These are phyloP conservation scores for Ramaria rubella DNA, from an alignment of 768 basidiomycete genomes.

Conservation along the genomic window DNA sequence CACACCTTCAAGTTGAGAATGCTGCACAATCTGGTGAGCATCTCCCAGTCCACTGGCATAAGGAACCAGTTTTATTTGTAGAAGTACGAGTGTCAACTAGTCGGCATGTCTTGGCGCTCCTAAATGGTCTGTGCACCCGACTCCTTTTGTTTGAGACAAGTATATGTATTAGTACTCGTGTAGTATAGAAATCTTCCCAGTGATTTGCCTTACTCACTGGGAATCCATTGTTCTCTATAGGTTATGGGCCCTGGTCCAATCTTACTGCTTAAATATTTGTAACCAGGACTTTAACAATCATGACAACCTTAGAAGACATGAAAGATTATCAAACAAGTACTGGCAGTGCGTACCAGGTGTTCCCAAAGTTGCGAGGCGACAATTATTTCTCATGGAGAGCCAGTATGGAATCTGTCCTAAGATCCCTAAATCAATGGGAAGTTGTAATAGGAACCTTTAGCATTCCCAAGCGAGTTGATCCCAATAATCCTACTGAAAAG, in stretches of 20 bases:
- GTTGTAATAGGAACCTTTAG: neutral
- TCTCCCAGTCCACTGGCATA: no score
- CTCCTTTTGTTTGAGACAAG: no score
- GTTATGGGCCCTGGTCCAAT: neutral
- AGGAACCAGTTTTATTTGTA: no score
- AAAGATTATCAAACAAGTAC: neutral
- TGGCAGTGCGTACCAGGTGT: no score
- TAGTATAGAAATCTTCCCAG: neutral
- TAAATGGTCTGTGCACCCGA: no score
- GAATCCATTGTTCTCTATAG: neutral
- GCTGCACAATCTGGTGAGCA: no score
- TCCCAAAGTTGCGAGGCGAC: no score
- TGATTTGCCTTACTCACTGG: neutral
- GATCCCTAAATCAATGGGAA: no score
- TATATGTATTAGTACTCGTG: no score
- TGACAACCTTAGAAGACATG: neutral
- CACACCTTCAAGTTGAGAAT: no score
- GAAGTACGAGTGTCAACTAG: neutral
- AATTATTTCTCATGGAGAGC: no score
- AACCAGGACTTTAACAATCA: neutral
- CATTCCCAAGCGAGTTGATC: neutral
- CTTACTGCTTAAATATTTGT: neutral
- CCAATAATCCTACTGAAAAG: neutral
- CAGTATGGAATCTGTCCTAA: neutral
- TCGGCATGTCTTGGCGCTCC: neutral